phyloP scores from a whole-genome alignment of 352 stramenopile genomes.

The Globisporangium yorkense region DNA sequence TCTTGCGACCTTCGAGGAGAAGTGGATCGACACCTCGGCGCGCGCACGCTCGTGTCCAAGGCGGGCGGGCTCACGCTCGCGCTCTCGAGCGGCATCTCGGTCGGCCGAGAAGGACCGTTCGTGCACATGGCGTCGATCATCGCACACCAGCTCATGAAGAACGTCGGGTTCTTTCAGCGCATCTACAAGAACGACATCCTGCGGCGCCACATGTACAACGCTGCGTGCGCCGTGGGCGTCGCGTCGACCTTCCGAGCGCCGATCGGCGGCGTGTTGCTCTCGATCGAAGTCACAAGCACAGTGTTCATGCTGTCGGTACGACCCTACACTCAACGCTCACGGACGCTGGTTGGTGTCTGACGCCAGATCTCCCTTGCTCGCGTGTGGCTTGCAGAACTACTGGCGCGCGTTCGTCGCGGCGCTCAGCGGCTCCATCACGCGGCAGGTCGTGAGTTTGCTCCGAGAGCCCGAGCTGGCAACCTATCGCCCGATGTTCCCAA shows the following conservation, averaged over 20 bases:
- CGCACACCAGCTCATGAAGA: constrained; percentile 78
- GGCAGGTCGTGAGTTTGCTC: constrained; percentile 35
- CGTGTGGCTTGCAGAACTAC: constrained; percentile 33
- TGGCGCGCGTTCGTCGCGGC: constrained; percentile 59
- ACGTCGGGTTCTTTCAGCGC: constrained; percentile 52
- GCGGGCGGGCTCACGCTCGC: constrained; percentile 88
- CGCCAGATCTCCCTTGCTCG: neutral
- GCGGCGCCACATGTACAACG: constrained; percentile 79
- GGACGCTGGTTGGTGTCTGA: neutral
- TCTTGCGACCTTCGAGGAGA: constrained; percentile 48
- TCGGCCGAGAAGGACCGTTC: constrained; percentile 97
- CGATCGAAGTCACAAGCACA: constrained; percentile 85
- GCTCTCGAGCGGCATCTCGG: constrained; percentile 87
- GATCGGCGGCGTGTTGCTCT: constrained; percentile 89
- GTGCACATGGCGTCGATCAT: constrained; percentile 90
- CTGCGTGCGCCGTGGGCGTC: constrained; percentile 86
- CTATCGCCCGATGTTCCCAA: constrained; percentile 47
- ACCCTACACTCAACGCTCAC: neutral
- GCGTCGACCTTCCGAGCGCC: constrained; percentile 84
- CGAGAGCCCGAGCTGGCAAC: constrained; percentile 31
- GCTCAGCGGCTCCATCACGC: constrained; percentile 43
- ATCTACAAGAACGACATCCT: constrained; percentile 64
- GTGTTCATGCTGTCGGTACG: constrained; percentile 58
- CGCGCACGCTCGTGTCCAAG: constrained; percentile 64
- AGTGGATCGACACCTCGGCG: constrained; percentile 32